phyloP scores from a whole-genome alignment of 768 basidiomycete species.

The Thelephora aurantiotincta region DNA sequence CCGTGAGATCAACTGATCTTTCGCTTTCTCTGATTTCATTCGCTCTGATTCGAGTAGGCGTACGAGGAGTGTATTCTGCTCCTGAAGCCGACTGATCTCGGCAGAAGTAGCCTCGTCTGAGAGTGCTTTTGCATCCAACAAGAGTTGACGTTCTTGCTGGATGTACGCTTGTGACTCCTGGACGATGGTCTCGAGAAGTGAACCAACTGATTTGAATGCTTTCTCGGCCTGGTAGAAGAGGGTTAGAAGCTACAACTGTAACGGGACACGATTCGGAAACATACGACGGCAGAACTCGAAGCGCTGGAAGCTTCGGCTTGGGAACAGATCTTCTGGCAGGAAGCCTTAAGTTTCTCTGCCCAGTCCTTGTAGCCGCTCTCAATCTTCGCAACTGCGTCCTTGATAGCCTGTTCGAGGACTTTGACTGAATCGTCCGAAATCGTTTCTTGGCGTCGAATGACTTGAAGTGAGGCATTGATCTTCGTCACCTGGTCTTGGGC shows the following conservation, averaged over 20 bases:
- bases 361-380: conserved; percentile 39
- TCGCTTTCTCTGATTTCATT: conserved; percentile 48
- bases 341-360: conserved; percentile 35
- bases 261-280: conserved; percentile 6
- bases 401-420: conserved; percentile 31
- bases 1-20: conserved; percentile 60
- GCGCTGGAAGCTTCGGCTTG: conserved; percentile 30
- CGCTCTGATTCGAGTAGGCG: conserved; percentile 55
- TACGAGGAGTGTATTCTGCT: conserved; percentile 55
- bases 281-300: conserved; percentile 30
- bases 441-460: conserved; percentile 42
- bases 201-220: conserved; percentile 41
- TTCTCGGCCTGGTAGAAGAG: conserved; percentile 29
- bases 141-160: conserved; percentile 34
- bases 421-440: conserved; percentile 37
- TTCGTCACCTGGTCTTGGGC: conserved; percentile 45
- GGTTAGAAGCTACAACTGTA: not conserved
- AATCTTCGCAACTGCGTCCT: conserved; percentile 38
- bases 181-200: conserved; percentile 45
- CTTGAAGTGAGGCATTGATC: conserved; percentile 34
- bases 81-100: conserved; percentile 47
- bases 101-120: conserved; percentile 29
- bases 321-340: conserved; percentile 31
- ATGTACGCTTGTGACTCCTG: conserved; percentile 45
- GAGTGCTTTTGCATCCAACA: conserved; percentile 34